Evolutionary conservation across 495 filamentous ascomycete species (phyloP).

Genomic region (Podospora bellae-mahoneyi): DNA sequence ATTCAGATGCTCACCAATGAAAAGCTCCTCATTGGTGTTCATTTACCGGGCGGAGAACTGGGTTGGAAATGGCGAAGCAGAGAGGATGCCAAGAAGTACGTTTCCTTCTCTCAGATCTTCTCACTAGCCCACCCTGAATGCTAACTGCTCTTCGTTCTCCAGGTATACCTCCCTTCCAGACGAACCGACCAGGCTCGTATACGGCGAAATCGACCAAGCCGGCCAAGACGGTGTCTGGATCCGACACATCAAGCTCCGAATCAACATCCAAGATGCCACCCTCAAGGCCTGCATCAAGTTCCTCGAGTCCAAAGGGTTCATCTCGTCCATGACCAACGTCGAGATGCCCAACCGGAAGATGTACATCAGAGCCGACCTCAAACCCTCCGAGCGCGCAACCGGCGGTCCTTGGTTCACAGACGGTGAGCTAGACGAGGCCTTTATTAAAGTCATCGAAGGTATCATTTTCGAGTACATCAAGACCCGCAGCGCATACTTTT

Average conservation of each 20-base stretch:
- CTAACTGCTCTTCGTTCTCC: conserved; percentile 2
- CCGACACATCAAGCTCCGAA: conserved; percentile 67
- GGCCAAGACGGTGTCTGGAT: conserved; percentile 84
- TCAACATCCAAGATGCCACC: conserved; percentile 73
- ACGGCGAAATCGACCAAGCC: conserved; percentile 77
- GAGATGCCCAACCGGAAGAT: conserved; percentile 67
- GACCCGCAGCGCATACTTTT: conserved; percentile 60
- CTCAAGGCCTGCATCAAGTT: conserved; percentile 72
- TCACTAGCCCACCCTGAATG: background rate
- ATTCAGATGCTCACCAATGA: conserved; percentile 62
- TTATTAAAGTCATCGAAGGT: conserved; percentile 68
- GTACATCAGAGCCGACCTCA: conserved; percentile 75
- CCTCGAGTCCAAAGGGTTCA: conserved; percentile 61
- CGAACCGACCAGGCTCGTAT: conserved; percentile 74
- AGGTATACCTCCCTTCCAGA: conserved; percentile 63
- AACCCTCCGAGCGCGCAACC: conserved; percentile 80
- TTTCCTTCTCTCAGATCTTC: conserved; percentile 1
- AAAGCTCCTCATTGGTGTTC: conserved; percentile 61
- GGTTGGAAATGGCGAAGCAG: conserved; percentile 64
- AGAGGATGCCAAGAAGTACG: conserved; percentile 70
- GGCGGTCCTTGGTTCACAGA: conserved; percentile 94
- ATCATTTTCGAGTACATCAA: conserved; percentile 70
- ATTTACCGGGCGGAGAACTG: conserved; percentile 52
- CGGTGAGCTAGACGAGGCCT: conserved; percentile 70
- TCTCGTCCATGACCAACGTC: conserved; percentile 58